Percentiles rank a stretch among this genome's conserved stretches.
Evolutionary conservation across 345 rosid genomes (phyloP).

Genomic region (Bruguiera sexangula): DNA sequence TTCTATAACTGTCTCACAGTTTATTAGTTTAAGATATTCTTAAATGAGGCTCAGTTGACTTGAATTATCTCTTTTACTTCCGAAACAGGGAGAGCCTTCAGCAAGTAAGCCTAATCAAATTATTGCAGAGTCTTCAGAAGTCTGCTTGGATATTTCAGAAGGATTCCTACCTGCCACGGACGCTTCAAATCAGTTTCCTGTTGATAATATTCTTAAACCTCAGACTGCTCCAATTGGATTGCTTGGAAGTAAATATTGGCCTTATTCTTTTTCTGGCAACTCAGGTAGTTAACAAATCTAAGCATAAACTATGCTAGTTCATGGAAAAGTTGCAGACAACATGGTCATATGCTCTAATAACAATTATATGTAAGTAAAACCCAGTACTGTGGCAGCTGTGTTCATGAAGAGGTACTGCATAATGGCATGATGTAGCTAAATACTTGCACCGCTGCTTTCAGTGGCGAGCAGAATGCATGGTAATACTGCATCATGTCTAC

Average conservation of each 20-base stretch:
- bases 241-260: conserved; percentile 31
- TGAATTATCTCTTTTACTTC: conserved; percentile 5
- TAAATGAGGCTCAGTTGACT: conserved; percentile 5
- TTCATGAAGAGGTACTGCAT: neutral
- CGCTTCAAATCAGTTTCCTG: conserved; percentile 34
- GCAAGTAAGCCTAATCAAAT: conserved; percentile 25
- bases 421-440: neutral
- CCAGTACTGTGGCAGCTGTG: neutral
- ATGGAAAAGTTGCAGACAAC: neutral
- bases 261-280: conserved; percentile 38
- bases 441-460: neutral
- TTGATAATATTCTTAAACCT: conserved; percentile 23
- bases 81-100: conserved; percentile 29
- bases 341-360: neutral
- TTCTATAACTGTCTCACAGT: neutral
- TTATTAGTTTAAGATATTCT: neutral
- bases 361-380: neutral
- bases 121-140: conserved; percentile 34
- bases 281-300: conserved; percentile 12
- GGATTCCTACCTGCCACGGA: conserved; percentile 21
- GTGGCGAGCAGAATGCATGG: neutral
- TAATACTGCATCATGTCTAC: neutral
- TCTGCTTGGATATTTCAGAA: conserved; percentile 23
- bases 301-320: neutral
- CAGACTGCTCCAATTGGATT: conserved; percentile 36